Evolutionary conservation across 2,329 filamentous ascomycete species (phyloP), one percentile per base, ranked within the genome.

Genomic region (Thermothelomyces thermophilus): DNA sequence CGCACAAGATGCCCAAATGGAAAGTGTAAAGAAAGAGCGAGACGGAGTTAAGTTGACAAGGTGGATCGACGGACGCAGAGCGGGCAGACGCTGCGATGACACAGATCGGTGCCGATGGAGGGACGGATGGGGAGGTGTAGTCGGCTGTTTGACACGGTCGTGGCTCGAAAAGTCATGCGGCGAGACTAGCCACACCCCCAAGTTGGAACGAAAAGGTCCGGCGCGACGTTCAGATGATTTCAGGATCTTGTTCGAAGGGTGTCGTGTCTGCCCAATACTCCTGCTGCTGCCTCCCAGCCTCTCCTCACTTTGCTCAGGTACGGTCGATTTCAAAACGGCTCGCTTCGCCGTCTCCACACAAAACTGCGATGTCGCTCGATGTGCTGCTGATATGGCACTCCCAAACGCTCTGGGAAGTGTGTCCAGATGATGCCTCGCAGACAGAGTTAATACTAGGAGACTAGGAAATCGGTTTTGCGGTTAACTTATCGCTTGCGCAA

Each of bases 101-200:
- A 16, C 22, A n/a, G 28, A 16, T 26, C 24, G 45, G 19, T 19
- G 30, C 20, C 39, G 22, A 22, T 14, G 35, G 19, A 42, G 22
- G 33, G 3, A 22, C 26, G 33, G 3, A 22, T 31, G 41, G 34
- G 24, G 24, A 51, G 28, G 43, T 43, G 43, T 43, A 47, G 49
- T 43, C 24, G 16, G 35, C 13, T 36, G 28, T 44, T 34, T 35
- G 24, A 36, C 26, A 43, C 41, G 4, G 33, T 46, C 26, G 24
- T 28, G 26, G 31, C 13, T 14, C 8, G 26, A 13, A 28, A 46
- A 45, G 47, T 52, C 53, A 55, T 47, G 53, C 35, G 53, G 36
- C 16, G 8, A 43, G 9, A 42, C 37, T 46, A 39, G 48, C 41
- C 20, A 26, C 24, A 26, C 24, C n/a, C 46, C 41, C 39, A 45